These are phyloP conservation scores for Colletotrichum musae DNA, from an alignment of 2,329 filamentous ascomycete genomes.

Conservation along the genomic window DNA sequence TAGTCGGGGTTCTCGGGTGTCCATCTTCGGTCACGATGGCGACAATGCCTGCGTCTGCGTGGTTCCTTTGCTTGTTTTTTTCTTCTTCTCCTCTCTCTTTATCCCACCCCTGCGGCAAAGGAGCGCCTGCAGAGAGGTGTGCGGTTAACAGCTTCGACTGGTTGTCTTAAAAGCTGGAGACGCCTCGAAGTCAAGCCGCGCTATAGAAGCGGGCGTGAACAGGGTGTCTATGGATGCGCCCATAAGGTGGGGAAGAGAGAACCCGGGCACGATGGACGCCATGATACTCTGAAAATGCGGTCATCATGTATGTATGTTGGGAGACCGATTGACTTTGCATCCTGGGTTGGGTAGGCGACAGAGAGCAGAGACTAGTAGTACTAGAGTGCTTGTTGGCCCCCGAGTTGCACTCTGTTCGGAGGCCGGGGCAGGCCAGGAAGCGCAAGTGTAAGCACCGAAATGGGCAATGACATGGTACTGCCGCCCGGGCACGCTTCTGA, in stretches of 20 bases:
- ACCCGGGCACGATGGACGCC: constrained; percentile 19
- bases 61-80: constrained; percentile 21
- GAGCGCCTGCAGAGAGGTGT: constrained; percentile 33
- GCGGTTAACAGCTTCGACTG: constrained; percentile 21
- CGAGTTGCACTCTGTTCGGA: background rate
- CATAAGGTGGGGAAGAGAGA: constrained; percentile 24
- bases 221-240: constrained; percentile 24
- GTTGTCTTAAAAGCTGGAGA: constrained; percentile 26
- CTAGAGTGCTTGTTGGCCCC: constrained; percentile 16
- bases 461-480: constrained; percentile 20
- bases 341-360: constrained; percentile 14
- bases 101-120: background rate
- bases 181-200: constrained; percentile 25
- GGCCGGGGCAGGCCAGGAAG: constrained; percentile 12
- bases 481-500: constrained; percentile 31
- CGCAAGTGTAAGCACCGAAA: constrained; percentile 38
- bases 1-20: constrained; percentile 15
- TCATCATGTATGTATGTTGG: constrained; percentile 36
- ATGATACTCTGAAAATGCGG: constrained; percentile 40
- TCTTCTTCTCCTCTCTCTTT: no score
- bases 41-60: constrained; percentile 25
- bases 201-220: constrained; percentile 37
- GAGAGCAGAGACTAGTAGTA: no score
- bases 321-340: constrained; percentile 29
- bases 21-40: constrained; percentile 32